Evolutionary conservation across 257 asterid species (phyloP).

Genomic region (Cinchona pubescens): DNA sequence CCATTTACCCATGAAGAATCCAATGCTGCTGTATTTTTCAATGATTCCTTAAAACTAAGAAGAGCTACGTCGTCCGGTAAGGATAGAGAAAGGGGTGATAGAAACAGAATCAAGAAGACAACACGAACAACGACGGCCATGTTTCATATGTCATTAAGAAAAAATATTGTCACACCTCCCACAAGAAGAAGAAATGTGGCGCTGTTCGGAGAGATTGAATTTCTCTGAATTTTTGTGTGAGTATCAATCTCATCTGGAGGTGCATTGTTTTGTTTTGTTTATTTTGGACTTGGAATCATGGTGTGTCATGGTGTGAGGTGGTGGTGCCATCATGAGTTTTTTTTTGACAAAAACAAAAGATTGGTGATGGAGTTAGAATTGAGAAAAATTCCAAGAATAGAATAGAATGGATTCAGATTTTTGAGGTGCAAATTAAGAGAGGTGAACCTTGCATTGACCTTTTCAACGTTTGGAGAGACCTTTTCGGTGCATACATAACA

Average conservation of each 20-base stretch:
- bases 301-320: conserved; percentile 45
- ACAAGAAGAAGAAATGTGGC: conserved; percentile 33
- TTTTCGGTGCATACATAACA: conserved; percentile 18
- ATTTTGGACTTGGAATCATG: conserved; percentile 31
- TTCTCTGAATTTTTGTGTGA: conserved; percentile 23
- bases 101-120: conserved; percentile 31
- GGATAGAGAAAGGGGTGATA: conserved; percentile 30
- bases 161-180: conserved; percentile 29
- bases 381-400: conserved; percentile 11
- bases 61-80: conserved; percentile 45
- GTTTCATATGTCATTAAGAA: background rate
- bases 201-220: conserved; percentile 45
- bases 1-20: conserved; percentile 60
- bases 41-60: conserved; percentile 50
- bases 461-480: conserved; percentile 27
- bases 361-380: conserved; percentile 37
- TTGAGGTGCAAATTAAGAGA: conserved; percentile 25
- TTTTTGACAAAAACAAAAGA: too few relatives aligned
- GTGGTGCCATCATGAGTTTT: conserved; percentile 15
- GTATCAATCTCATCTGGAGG: too few relatives aligned
- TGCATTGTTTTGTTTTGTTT: conserved; percentile 20
- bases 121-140: conserved; percentile 54
- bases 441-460: conserved; percentile 34
- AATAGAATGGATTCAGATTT: conserved; percentile 15
- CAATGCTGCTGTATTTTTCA: conserved; percentile 43